Evolutionary conservation across 345 rosid species (phyloP), one percentile per base, ranked within the genome.

Genomic region (Dovyalis caffra): DNA sequence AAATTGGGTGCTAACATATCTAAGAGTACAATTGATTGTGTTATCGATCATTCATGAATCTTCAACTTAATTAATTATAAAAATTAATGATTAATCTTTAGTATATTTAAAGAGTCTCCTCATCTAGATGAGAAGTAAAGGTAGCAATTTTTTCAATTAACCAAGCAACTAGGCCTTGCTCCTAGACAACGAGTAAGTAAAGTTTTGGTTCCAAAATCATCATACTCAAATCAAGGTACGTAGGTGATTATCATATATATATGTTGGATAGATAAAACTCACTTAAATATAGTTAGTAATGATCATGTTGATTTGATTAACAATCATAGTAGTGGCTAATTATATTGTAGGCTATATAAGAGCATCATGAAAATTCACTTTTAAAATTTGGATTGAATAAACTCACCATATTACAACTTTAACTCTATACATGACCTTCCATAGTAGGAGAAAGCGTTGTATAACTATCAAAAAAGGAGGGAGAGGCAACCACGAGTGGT

Each of bases 121-220:
- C 99, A 95, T 75, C 99, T 98, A 21, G 99, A 93, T 80, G 99
- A 95, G 87, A 95, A 93, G 77, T 98, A 95, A 77, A 89, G 99
- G 82, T 97, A 95, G 62, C 97, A 93, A 61, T n/a, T n/a, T n/a
- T n/a, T n/a, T n/a, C n/a, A n/a, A n/a, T 75, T 95, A 70, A 93
- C 98, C 83, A 95, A 89, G 81, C 96, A 91, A 79, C 76, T 95
- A 68, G 99, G 99, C 15, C 91, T 95, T 45, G 97, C 97, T 76
- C 98, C 97, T 6, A 84, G 97, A 53, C 99, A n/a, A n/a, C n/a
- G n/a, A n/a, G n/a, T n/a, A 95, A 82, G 98, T 95, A 83, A 95
- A 95, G 87, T 95, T 95, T 85, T 95, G 99, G 99, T 95, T 95
- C 74, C 99, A 95, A 82, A 95, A 95, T 82, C 96, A 98, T 34